Evolutionary conservation across 2,329 filamentous ascomycete species (phyloP), one percentile per base, ranked within the genome.

Genomic region (Ceratocystis eucalypticola): DNA sequence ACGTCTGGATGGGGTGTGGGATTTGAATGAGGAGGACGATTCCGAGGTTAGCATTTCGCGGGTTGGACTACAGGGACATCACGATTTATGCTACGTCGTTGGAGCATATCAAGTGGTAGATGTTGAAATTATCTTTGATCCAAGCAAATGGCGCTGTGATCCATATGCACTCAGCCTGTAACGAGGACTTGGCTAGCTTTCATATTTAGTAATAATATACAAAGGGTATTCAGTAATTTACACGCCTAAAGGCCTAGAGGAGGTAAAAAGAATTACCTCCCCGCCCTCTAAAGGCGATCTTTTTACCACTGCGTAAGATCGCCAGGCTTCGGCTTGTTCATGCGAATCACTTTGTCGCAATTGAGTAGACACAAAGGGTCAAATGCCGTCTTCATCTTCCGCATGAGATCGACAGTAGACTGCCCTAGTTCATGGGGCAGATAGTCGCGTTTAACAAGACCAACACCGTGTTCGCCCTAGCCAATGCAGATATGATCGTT

Each of bases 391-490:
- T 94, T 94, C 74, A 93, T 84, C 86, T 87, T 89, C 75, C 89
- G 83, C 89, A 95, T 95, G 25, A 87, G 80, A 76, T 92, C 88
- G 7, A 95, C 88, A 0, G 89, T 90, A 12, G 76, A 79, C 74
- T 84, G 79, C 12, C 89, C 88, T 50, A 94, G 78, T 76, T 95
- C 89, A 72, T 92, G 87, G 8, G 84, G 80, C 55, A 95, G 80
- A 72, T 93, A 93, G 73, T 94, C 89, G 70, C 89, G 80, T 82
- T 95, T 95, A 66, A 93, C 88, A 61, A 95, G 77, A 5, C 89
- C 89, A 65, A 94, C 86, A 53, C 89, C 89, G 74, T 95, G 89
- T 75, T 95, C 89, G 65, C 89, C 90, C 80, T 83, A 41, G 66
- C 46, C 1, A 5, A 5, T 46, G 57, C 20, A 41, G 1, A 41